phyloP scores from a whole-genome alignment of 306 rosid species.

The Cicer judaicum region DNA sequence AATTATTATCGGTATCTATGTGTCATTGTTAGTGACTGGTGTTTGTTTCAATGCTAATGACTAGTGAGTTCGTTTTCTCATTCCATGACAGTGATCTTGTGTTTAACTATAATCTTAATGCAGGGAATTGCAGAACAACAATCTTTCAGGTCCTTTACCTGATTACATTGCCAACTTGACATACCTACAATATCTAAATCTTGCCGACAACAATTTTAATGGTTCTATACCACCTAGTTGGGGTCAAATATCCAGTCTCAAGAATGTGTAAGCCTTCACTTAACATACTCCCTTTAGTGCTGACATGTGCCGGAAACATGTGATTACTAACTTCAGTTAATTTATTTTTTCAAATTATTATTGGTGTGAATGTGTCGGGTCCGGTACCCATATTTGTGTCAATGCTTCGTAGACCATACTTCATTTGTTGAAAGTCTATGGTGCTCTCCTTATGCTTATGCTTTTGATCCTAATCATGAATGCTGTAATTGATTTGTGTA shows the following conservation, averaged over 20 bases:
- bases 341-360: no score
- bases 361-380: no score
- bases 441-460: not conserved
- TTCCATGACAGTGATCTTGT: constrained; percentile 18
- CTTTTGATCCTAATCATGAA: constrained; percentile 29
- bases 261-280: constrained; percentile 74
- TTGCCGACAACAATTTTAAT: constrained; percentile 67
- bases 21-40: no score
- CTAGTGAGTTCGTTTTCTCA: not conserved
- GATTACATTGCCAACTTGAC: constrained; percentile 76
- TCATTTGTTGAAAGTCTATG: no score
- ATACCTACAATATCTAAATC: constrained; percentile 74
- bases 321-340: no score
- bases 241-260: constrained; percentile 72
- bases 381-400: no score
- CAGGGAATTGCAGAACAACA: constrained; percentile 88
- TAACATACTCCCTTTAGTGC: constrained; percentile 29
- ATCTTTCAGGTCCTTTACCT: constrained; percentile 72
- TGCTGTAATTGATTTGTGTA: constrained; percentile 31
- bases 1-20: no score
- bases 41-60: no score
- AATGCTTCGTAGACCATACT: no score
- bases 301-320: no score
- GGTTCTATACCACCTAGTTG: constrained; percentile 73
- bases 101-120: constrained; percentile 27